Evolutionary conservation across 495 filamentous ascomycete genomes (phyloP), one percentile per base, ranked within the genome.

Genomic region (Lophiostoma macrostomum): DNA sequence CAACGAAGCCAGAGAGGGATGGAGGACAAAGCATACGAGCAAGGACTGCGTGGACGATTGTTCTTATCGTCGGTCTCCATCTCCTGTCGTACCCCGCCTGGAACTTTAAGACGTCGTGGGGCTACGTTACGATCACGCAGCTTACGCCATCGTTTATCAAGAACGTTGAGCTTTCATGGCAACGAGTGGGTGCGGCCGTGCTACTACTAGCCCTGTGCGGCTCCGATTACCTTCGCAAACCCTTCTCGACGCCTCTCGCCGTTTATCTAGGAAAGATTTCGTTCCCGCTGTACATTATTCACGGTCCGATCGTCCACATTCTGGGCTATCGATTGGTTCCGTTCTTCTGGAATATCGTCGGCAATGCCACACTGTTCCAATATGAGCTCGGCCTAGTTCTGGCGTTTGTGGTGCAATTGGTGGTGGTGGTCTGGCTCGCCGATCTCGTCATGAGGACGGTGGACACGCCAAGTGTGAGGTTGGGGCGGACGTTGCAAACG

Each of bases 381-480:
- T 77, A 73, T 41, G 74, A 73, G n/a, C 27, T 76, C 2, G 75
- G 78, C 3, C 77, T 80, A 63, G 51, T 79, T 16, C 53, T 77
- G 64, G 61, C 66, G 25, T 68, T 82, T 40, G 69, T 78, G 32
- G 67, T 75, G 19, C 14, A 18, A 3, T 24, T 45, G 5, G 73
- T 76, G 2, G 40, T 81, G n/a, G 70, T 75, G 1, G 68, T 84
- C 7, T 83, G 78, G 77, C 65, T 70, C 1, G 80, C 75, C 3
- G 80, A 84, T 64, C 35, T 84, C 4, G 82, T 82, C 55, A 82
- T 78, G 76, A 67, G 78, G 1, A 67, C 64, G 2, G 75, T 85
- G 7, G 82, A 84, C 56, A 70, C 72, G n/a, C 78, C 74, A 10
- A 75, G 80, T 36, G 79, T 83, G 4, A 73, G 68, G 40, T 70